phyloP scores from a whole-genome alignment of 2,329 filamentous ascomycete genomes.

The Cylindrodendrum hubeiense region DNA sequence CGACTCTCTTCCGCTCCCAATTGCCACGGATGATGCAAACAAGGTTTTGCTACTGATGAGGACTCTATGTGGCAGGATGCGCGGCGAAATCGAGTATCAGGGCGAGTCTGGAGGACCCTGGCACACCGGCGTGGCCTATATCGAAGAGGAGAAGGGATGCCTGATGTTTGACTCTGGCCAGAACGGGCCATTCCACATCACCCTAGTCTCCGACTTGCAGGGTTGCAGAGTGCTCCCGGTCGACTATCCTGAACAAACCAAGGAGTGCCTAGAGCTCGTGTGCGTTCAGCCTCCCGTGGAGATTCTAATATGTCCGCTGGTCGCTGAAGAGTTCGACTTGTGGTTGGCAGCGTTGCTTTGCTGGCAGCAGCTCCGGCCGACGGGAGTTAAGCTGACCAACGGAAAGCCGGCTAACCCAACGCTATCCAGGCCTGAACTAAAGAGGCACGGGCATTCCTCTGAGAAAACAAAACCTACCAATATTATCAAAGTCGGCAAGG shows the following conservation, averaged over 20 bases:
- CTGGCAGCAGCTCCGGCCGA: conserved; percentile 81
- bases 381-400: conserved; percentile 65
- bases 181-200: conserved; percentile 72
- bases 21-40: conserved; percentile 76
- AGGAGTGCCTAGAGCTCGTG: conserved; percentile 66
- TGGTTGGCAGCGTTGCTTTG: conserved; percentile 86
- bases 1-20: conserved; percentile 70
- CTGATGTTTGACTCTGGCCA: conserved; percentile 81
- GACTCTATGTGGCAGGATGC: conserved; percentile 82
- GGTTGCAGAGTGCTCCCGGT: conserved; percentile 77
- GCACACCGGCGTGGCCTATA: conserved; percentile 79
- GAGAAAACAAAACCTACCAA: conserved; percentile 60
- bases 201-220: conserved; percentile 79
- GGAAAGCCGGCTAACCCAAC: conserved; percentile 50
- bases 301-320: conserved; percentile 74
- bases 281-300: conserved; percentile 67
- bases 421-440: conserved; percentile 57
- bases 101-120: conserved; percentile 71
- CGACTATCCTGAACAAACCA: conserved; percentile 58
- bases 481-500: conserved; percentile 95
- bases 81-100: conserved; percentile 81
- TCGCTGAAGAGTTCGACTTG: conserved; percentile 76
- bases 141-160: conserved; percentile 80
- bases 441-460: conserved; percentile 53
- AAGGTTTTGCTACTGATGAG: conserved; percentile 83